Evolutionary conservation across 179 eudicot species (phyloP).

Genomic region (Kewa caespitosa): DNA sequence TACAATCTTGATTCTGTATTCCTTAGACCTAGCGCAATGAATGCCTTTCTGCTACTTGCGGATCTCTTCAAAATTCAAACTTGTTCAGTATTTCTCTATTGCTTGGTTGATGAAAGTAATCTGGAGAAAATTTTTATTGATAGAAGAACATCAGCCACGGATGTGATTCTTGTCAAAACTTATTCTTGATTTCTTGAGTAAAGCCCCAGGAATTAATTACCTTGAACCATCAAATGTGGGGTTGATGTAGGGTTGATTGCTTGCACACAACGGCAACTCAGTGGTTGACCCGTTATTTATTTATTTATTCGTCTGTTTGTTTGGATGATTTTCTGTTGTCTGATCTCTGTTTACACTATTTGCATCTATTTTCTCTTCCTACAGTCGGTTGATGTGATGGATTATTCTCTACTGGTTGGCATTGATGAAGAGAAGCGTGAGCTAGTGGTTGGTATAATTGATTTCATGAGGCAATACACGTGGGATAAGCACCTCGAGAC

Average conservation of each 20-base stretch:
- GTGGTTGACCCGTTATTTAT: neutral
- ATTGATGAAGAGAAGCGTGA: slow-evolving; percentile 79
- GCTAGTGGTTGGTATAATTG: slow-evolving; percentile 84
- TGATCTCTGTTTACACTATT: neutral
- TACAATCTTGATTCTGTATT: neutral
- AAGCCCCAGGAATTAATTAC: too few relatives aligned
- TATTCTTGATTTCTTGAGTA: too few relatives aligned
- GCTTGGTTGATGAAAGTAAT: too few relatives aligned
- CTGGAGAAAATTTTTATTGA: too few relatives aligned
- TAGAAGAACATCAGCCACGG: too few relatives aligned
- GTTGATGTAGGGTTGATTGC: neutral
- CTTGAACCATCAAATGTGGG: too few relatives aligned
- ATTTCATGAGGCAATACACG: slow-evolving; percentile 96
- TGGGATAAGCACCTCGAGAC: slow-evolving; percentile 96
- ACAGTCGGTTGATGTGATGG: slow-evolving; percentile 91
- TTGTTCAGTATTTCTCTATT: too few relatives aligned
- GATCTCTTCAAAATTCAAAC: too few relatives aligned
- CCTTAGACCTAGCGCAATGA: neutral
- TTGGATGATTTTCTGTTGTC: neutral
- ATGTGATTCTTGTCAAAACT: too few relatives aligned
- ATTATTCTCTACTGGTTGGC: slow-evolving; percentile 83
- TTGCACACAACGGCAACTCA: neutral
- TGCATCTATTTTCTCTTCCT: neutral
- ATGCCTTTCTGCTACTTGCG: neutral
- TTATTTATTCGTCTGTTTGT: neutral